Conservation (phyloP, 1,284 basidiomycete genomes). For the Cystobasidium sp. region DNA sequence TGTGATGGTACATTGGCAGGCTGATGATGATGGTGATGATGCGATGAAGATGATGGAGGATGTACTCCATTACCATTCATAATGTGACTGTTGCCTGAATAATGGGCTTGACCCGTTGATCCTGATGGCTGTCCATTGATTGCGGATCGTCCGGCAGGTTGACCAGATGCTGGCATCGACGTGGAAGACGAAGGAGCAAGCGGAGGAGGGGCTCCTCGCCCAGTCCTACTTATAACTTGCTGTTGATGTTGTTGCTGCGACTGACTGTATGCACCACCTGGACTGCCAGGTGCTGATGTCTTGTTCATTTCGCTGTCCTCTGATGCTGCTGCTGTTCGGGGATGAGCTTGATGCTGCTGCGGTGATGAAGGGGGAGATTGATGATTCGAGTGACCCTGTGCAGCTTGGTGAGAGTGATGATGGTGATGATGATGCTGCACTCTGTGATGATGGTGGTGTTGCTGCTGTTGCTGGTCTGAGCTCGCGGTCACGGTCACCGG, state of each 20-base stretch:
- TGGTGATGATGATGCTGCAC: constrained; percentile 38
- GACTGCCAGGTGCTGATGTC: constrained; percentile 9
- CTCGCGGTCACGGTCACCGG: too few relatives aligned
- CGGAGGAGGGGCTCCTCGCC: neutral
- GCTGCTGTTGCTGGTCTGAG: neutral
- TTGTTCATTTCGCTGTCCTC: constrained; percentile 15
- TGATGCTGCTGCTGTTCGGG: neutral
- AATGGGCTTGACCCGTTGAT: constrained; percentile 4
- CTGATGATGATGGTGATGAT: neutral
- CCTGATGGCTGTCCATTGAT: neutral
- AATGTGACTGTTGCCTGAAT: neutral
- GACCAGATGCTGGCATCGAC: neutral
- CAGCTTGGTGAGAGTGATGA: constrained; percentile 20
- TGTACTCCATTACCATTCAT: neutral
- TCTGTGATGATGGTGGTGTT: constrained; percentile 8
- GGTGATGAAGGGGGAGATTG: constrained; percentile 12
- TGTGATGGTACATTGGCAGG: too few relatives aligned
- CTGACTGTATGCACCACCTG: constrained; percentile 1
- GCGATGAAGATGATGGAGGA: neutral
- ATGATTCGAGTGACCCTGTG: constrained; percentile 6
- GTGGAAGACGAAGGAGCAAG: neutral
- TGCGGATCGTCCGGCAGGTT: constrained; percentile 2
- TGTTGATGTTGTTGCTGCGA: neutral
- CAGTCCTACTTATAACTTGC: constrained; percentile 13
- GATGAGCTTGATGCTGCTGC: neutral